Evolutionary conservation across 2,329 filamentous ascomycete species (phyloP).

Genomic region (Exutisphaerella laricina): DNA sequence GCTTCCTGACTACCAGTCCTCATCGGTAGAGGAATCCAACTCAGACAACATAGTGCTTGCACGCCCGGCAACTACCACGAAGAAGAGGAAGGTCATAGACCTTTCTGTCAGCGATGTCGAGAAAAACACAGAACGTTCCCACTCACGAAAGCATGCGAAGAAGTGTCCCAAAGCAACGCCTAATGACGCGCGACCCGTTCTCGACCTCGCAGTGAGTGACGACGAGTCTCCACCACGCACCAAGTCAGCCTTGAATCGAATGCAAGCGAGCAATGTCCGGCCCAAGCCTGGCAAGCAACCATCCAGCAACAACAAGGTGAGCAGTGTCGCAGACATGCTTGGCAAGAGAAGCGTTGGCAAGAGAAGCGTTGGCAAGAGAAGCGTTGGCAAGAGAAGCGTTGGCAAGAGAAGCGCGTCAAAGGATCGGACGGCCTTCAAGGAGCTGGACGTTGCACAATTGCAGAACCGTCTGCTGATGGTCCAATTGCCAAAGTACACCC

Average conservation of each 20-base stretch:
- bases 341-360: background rate
- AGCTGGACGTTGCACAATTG: constrained; percentile 2
- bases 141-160: no score
- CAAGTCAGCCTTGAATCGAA: no score
- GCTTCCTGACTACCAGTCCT: no score
- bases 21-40: background rate
- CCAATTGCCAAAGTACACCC: background rate
- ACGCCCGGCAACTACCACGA: background rate
- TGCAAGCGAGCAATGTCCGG: background rate
- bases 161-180: no score
- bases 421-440: background rate
- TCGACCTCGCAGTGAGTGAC: no score
- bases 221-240: no score
- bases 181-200: no score
- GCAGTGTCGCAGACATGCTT: background rate
- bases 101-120: no score
- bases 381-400: no score
- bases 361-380: no score
- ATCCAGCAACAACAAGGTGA: background rate
- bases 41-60: background rate
- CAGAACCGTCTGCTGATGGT: constrained; percentile 2
- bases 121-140: no score
- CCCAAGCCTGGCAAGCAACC: background rate
- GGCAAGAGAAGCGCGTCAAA: no score
- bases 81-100: background rate